Conservation (phyloP, 139 green algal genomes). For the Monoraphidium neglectum region DNA sequence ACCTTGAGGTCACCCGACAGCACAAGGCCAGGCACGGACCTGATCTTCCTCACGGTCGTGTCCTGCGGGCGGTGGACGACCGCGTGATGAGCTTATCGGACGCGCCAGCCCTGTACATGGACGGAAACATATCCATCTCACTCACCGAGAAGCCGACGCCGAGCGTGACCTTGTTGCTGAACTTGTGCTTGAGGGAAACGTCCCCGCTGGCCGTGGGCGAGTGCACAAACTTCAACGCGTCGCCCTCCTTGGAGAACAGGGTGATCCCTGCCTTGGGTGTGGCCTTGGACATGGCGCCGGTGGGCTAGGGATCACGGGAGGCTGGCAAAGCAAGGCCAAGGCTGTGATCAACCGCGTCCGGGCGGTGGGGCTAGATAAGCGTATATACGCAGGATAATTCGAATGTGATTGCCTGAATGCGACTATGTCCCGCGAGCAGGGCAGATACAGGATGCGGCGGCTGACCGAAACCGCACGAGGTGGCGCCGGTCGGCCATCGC, state of each 20-base stretch:
- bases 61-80: conserved; percentile 1
- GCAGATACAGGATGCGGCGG: too few relatives aligned
- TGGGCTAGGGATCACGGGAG: too few relatives aligned
- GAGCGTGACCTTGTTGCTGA: conserved; percentile 30
- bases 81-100: too few relatives aligned
- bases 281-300: conserved; percentile 18
- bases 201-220: conserved; percentile 10
- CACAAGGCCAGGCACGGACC: conserved; percentile 28
- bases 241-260: conserved; percentile 22
- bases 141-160: conserved; percentile 33
- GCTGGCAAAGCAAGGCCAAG: background rate
- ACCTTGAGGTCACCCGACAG: conserved; percentile 34
- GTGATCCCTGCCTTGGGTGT: conserved; percentile 29
- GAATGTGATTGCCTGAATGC: too few relatives aligned
- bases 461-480: too few relatives aligned
- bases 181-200: conserved; percentile 34
- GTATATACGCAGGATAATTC: too few relatives aligned
- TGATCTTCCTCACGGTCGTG: conserved; percentile 37
- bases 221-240: conserved; percentile 18
- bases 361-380: too few relatives aligned
- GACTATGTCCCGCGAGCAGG: too few relatives aligned
- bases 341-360: too few relatives aligned
- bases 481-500: too few relatives aligned
- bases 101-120: too few relatives aligned
- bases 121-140: background rate